phyloP scores from a whole-genome alignment of 495 filamentous ascomycete genomes.

The Neurospora tetraspora region DNA sequence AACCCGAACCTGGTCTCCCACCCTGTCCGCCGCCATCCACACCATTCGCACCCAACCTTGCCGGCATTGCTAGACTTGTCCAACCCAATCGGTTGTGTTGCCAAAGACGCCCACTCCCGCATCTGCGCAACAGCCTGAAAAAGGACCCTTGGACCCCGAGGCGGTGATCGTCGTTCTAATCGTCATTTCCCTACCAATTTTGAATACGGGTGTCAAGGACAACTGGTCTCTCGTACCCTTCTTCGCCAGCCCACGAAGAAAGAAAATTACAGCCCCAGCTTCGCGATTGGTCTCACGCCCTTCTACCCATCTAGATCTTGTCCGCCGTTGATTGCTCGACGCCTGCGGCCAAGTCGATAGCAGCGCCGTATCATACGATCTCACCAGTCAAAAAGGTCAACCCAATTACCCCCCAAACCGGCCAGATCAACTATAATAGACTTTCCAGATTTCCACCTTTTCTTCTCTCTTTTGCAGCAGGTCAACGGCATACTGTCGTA shows the following conservation, averaged over 20 bases:
- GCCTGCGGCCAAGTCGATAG: background rate
- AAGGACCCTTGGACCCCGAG: constrained; percentile 2
- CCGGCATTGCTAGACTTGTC: background rate
- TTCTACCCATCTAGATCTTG: background rate
- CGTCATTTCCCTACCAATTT: constrained; percentile 8
- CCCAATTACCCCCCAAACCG: background rate
- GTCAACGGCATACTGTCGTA: constrained; percentile 29
- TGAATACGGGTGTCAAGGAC: constrained; percentile 11
- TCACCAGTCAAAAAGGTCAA: background rate
- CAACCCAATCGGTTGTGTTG: background rate
- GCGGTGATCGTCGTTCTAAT: constrained; percentile 14
- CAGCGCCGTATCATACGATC: background rate
- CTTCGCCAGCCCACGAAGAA: constrained; percentile 6
- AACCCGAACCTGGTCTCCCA: background rate
- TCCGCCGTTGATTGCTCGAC: background rate
- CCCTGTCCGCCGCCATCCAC: background rate
- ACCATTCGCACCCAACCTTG: background rate
- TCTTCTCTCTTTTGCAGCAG: constrained; percentile 10
- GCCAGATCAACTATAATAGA: background rate
- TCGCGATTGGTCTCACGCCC: constrained; percentile 13
- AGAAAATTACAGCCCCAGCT: constrained; percentile 6
- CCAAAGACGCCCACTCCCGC: background rate
- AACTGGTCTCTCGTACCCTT: constrained; percentile 8
- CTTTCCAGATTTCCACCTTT: background rate
- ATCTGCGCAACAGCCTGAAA: background rate